Percentiles rank a stretch among this genome's conserved stretches.
Conservation (phyloP, 2,329 filamentous ascomycete genomes). For the Cladophialophora psammophila region DNA sequence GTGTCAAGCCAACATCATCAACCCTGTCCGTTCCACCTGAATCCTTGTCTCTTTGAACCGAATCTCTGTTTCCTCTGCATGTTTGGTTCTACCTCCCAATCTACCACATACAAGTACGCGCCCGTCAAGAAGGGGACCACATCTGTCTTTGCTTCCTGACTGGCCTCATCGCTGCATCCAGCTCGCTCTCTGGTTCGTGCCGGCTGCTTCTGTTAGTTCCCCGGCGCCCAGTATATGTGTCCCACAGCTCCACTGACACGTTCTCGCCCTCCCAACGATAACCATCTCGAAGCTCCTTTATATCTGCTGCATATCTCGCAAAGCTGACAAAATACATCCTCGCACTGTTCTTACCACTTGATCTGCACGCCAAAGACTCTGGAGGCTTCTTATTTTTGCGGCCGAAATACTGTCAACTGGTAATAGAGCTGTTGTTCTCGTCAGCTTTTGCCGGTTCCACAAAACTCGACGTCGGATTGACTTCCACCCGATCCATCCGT, state of each 20-base stretch:
- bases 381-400: not conserved
- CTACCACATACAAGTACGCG: not conserved
- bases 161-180: not conserved
- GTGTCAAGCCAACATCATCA: not conserved
- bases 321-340: not conserved
- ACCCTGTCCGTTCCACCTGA: slow-evolving; percentile 1
- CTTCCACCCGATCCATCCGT: slow-evolving; percentile 25
- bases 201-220: not conserved
- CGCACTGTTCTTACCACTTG: not conserved
- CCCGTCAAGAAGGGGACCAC: not conserved
- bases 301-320: not conserved
- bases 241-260: slow-evolving; percentile 1
- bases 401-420: not conserved
- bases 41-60: not conserved
- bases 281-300: not conserved
- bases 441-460: slow-evolving; percentile 18
- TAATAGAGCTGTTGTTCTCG: not conserved
- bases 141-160: not conserved
- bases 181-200: not conserved
- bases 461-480: slow-evolving; percentile 21
- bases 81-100: not conserved
- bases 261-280: slow-evolving; percentile 2
- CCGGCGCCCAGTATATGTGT: not conserved
- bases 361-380: not conserved
- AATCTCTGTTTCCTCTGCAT: not conserved